These are phyloP conservation scores for Aspergillus ustus DNA, from an alignment of 2,329 filamentous ascomycete genomes.

Conservation along the genomic window DNA sequence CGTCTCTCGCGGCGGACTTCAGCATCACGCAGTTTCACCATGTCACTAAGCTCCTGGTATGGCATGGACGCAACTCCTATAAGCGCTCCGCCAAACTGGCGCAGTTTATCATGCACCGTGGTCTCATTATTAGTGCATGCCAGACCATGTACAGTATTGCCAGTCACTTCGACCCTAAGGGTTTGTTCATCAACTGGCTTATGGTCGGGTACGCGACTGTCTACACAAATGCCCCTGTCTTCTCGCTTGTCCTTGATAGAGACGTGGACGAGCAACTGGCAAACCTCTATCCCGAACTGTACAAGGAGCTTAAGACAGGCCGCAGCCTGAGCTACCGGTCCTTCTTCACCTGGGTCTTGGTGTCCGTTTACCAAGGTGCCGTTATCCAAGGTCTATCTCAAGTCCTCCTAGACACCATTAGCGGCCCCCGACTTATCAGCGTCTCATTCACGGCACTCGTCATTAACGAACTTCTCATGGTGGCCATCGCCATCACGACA, in stretches of 20 bases:
- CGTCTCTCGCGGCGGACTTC: conserved; percentile 93
- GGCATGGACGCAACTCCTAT: conserved; percentile 97
- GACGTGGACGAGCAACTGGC: conserved; percentile 94
- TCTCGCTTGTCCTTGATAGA: conserved; percentile 90
- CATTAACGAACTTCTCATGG: conserved; percentile 95
- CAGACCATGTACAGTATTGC: conserved; percentile 98
- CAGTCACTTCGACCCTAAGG: conserved; percentile 88
- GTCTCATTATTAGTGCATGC: conserved; percentile 91
- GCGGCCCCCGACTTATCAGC: conserved; percentile 73
- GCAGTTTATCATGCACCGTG: conserved; percentile 97
- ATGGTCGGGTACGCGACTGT: conserved; percentile 95
- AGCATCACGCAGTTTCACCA: conserved; percentile 95
- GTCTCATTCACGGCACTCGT: conserved; percentile 92
- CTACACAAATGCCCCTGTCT: conserved; percentile 91
- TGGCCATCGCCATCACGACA: conserved; percentile 92
- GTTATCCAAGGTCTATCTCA: conserved; percentile 96
- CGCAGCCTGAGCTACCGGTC: conserved; percentile 87
- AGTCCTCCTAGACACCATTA: conserved; percentile 77
- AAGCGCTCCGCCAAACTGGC: conserved; percentile 93
- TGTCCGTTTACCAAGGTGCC: conserved; percentile 92
- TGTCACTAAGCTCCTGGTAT: conserved; percentile 94
- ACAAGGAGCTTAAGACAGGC: conserved; percentile 93
- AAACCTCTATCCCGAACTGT: conserved; percentile 94
- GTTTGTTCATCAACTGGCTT: conserved; percentile 94
- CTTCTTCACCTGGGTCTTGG: conserved; percentile 95